Base-by-base conservation (phyloP, 2,329 filamentous ascomycete genomes). In the Pseudofabraea citricarpa region DNA sequence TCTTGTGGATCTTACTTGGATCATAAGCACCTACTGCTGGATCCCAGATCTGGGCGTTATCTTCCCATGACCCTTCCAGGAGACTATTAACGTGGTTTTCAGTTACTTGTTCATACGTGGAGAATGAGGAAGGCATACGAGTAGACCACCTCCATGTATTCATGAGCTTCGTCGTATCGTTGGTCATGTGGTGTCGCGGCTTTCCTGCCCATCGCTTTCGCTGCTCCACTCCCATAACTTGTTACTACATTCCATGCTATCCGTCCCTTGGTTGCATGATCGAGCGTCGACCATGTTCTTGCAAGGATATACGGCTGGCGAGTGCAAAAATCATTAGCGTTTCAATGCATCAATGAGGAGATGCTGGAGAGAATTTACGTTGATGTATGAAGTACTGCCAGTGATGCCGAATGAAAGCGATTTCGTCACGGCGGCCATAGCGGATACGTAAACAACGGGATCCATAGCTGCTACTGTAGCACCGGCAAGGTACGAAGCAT, bases 351-450 rank as follows among this genome's bases (percentile, higher is more conserved):
- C 13, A 81, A 47, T 84, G 85, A 0, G 77, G 83, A 5, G 6
- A 10, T n/a, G 16, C 13, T n/a, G 16, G 27, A 12, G 16, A 31
- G 27, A 31, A 31, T 15, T 31, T 12, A 31, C 27, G 16, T 12
- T 31, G 6, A 31, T 12, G 46, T 85, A 85, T 0, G 77, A 83
- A 1, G 81, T 0, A 84, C 77, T 0, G 81, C 80, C 73, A 0
- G 81, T 85, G 1, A 85, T 77, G 1, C 81, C 81, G 74, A 77
- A 84, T 58, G 85, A 81, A 0, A 81, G 79, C 2, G 79, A 81
- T 0, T 78, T 76, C 1, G 69, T 57, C 33, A 82, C 72, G 0
- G 79, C 77, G 0, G 81, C 80, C 73, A 3, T 73, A 70, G 3
- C 83, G 66, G 46, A 75, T 79, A 22, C 36, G 5, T 67, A 61